Conservation (phyloP, 495 filamentous ascomycete genomes). For the Penicillium egyptiacum region DNA sequence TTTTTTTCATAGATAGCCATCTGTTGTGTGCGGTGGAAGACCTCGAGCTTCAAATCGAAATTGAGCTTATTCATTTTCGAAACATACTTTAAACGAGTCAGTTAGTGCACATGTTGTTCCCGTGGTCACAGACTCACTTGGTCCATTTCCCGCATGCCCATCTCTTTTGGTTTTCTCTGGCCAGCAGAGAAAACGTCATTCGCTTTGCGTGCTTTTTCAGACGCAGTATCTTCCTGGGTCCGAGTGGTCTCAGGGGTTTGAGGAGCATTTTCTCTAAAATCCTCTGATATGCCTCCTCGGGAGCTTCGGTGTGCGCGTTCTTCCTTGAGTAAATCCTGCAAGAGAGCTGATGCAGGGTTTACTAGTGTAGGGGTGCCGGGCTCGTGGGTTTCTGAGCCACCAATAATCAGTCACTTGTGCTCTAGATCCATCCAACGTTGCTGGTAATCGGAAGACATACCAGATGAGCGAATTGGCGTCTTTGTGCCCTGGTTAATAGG, state of each 20-base stretch:
- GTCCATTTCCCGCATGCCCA: constrained; percentile 53
- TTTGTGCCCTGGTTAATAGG: constrained; percentile 19
- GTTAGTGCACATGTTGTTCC: background rate
- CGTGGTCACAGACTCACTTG: constrained; percentile 33
- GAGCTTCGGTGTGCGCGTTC: constrained; percentile 43
- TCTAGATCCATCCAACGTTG: background rate
- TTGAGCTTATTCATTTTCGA: constrained; percentile 80
- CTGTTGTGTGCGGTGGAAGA: constrained; percentile 69
- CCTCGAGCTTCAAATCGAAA: constrained; percentile 84
- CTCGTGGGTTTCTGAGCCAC: constrained; percentile 31
- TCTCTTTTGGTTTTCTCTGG: constrained; percentile 43
- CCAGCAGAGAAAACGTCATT: constrained; percentile 28
- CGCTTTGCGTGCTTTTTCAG: constrained; percentile 38
- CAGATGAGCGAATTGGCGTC: constrained; percentile 26
- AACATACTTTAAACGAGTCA: constrained; percentile 39
- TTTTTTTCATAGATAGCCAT: constrained; percentile 67
- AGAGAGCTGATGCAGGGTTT: constrained; percentile 46
- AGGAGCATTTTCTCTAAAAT: constrained; percentile 24
- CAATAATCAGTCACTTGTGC: constrained; percentile 13
- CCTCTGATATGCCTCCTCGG: constrained; percentile 29
- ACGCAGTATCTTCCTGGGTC: constrained; percentile 36
- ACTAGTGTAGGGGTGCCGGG: constrained; percentile 33
- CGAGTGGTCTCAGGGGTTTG: constrained; percentile 36
- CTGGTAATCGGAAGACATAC: constrained; percentile 14
- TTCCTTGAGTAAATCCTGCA: constrained; percentile 52